Evolutionary conservation across 148 eudicot genomes (phyloP).

Genomic region (Diospyros lotus): DNA sequence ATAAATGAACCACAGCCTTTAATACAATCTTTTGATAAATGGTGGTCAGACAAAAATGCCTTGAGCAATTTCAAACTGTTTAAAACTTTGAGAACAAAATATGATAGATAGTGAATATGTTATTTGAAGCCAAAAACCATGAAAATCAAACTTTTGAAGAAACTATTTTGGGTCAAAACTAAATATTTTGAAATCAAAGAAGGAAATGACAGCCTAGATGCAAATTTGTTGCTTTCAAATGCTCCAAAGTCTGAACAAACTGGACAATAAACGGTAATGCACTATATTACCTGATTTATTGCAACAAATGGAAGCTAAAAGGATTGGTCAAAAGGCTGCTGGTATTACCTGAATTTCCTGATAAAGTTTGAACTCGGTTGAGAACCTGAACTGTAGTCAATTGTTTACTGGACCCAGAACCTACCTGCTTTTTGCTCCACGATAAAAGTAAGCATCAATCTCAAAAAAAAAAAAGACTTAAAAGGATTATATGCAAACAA

Average conservation of each 20-base stretch:
- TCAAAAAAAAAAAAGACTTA: background rate
- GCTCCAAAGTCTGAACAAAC: background rate
- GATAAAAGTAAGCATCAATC: background rate
- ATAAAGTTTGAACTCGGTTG: conserved; percentile 45
- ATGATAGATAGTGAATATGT: background rate
- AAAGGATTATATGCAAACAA: background rate
- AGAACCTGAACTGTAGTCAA: conserved; percentile 52
- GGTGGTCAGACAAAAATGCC: too few species aligned
- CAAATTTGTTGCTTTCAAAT: background rate
- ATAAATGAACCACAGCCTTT: background rate
- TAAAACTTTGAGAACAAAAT: background rate
- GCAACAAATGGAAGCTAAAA: background rate
- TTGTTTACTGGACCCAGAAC: conserved; percentile 52
- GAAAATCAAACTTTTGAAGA: background rate
- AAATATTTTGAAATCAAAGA: background rate
- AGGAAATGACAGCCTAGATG: background rate
- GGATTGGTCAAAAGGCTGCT: background rate
- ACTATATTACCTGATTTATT: background rate
- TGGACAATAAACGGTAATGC: background rate
- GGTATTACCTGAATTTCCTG: conserved; percentile 57
- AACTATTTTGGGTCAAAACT: background rate
- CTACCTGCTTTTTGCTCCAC: conserved; percentile 36
- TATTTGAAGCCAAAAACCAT: background rate
- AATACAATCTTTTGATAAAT: too few species aligned
- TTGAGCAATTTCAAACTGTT: background rate